Conservation (phyloP, 2,329 filamentous ascomycete genomes). For the Aspergillus aculeatus region DNA sequence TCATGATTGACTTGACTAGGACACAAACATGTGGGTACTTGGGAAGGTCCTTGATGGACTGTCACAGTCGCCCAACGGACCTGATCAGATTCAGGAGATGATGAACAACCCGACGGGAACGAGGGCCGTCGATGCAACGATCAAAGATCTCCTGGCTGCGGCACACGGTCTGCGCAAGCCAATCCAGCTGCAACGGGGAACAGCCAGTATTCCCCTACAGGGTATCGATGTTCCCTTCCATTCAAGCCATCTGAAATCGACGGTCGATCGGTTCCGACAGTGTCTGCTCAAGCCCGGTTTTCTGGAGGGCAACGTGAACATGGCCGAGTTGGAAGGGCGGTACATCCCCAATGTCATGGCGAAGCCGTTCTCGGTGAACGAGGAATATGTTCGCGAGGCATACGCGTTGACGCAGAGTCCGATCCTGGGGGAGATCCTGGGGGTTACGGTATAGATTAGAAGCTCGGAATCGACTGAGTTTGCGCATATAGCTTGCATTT, state of each 20-base stretch:
- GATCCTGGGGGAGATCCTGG: slow-evolving; percentile 16
- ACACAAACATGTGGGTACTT: slow-evolving; percentile 17
- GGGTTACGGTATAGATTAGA: slow-evolving; percentile 1
- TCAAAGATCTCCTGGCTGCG: slow-evolving; percentile 62
- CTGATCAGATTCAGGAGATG: background rate
- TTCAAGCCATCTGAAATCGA: slow-evolving; percentile 90
- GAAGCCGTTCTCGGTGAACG: slow-evolving; percentile 85
- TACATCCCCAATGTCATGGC: slow-evolving; percentile 98
- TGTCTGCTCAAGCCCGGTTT: slow-evolving; percentile 58
- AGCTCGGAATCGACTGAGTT: too few species aligned
- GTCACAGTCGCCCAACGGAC: slow-evolving; percentile 6
- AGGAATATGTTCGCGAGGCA: slow-evolving; percentile 97
- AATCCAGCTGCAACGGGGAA: slow-evolving; percentile 85
- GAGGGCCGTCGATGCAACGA: slow-evolving; percentile 2
- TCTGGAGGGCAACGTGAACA: slow-evolving; percentile 68
- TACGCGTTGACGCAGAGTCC: slow-evolving; percentile 72
- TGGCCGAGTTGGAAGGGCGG: slow-evolving; percentile 88
- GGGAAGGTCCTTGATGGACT: slow-evolving; percentile 16
- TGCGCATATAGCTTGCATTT: too few species aligned
- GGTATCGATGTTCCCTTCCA: slow-evolving; percentile 92
- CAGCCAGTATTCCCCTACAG: slow-evolving; percentile 88
- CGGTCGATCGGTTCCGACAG: slow-evolving; percentile 94
- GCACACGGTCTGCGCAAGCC: slow-evolving; percentile 70
- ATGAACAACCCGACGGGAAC: background rate
- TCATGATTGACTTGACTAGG: slow-evolving; percentile 7